Percentiles rank a stretch among this genome's conserved stretches.
These are phyloP conservation scores for Pseudogymnoascus sp. DNA, from an alignment of 2,329 filamentous ascomycete genomes.

Conservation along the genomic window DNA sequence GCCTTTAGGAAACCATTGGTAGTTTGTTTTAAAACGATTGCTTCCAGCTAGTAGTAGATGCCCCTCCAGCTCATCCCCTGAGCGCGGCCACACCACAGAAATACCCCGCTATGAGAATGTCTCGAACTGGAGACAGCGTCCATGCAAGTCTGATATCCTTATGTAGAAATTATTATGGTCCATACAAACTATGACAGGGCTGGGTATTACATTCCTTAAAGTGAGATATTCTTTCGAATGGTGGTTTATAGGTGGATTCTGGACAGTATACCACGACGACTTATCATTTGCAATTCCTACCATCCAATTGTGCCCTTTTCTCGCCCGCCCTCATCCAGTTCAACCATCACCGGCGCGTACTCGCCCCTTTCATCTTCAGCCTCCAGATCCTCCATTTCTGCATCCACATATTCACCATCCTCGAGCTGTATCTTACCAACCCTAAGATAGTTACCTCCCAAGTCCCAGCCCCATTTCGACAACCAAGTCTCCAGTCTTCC, in stretches of 20 bases:
- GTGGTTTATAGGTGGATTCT: neutral
- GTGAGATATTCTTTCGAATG: neutral
- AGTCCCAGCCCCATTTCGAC: constrained; percentile 46
- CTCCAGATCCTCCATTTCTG: constrained; percentile 42
- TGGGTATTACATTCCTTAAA: neutral
- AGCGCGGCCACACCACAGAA: neutral
- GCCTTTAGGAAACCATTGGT: neutral
- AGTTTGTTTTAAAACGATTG: neutral
- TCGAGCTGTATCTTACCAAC: constrained; percentile 43
- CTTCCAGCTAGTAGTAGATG: neutral
- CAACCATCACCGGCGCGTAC: constrained; percentile 27
- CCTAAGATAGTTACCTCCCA: constrained; percentile 42
- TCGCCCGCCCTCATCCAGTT: constrained; percentile 26
- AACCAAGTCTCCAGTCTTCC: constrained; percentile 40
- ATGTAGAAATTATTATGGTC: neutral
- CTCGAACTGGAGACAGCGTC: neutral
- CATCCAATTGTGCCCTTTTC: constrained; percentile 26
- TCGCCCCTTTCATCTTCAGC: constrained; percentile 39
- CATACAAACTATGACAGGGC: neutral
- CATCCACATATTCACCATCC: constrained; percentile 42
- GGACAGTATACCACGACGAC: neutral
- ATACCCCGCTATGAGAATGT: neutral
- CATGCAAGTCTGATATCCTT: neutral
- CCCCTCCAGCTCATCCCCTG: neutral
- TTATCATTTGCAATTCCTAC: constrained; percentile 13